A percentile compares a stretch with the other conserved stretches of the same genome.
Evolutionary conservation across 805 yeast species (phyloP).

Genomic region (Yarrowia osloensis): DNA sequence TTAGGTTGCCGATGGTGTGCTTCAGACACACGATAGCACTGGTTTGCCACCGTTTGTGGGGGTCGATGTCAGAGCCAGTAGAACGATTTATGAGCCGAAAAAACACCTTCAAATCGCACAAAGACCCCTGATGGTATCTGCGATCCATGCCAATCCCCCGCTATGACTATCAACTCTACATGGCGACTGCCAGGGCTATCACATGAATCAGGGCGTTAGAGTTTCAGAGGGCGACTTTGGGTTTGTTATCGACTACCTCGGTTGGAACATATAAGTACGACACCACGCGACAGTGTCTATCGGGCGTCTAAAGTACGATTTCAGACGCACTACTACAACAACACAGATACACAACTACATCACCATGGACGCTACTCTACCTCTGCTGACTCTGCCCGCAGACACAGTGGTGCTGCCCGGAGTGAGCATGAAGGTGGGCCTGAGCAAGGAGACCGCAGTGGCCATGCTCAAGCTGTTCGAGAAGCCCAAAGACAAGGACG

Average conservation of each 20-base stretch:
- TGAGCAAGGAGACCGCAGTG: conserved; percentile 12
- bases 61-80: neutral
- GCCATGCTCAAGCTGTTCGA: conserved; percentile 29
- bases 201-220: conserved; percentile 8
- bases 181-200: neutral
- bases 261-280: conserved; percentile 14
- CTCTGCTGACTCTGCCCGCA: conserved; percentile 31
- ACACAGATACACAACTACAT: neutral
- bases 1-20: conserved; percentile 2
- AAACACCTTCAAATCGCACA: neutral
- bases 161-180: neutral
- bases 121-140: too few species aligned
- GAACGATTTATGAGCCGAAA: neutral
- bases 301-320: neutral
- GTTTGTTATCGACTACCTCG: conserved; percentile 30
- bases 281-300: conserved; percentile 7
- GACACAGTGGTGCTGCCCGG: conserved; percentile 31
- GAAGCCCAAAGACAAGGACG: conserved; percentile 24
- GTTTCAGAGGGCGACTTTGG: neutral
- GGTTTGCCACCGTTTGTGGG: neutral
- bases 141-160: neutral
- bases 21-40: neutral
- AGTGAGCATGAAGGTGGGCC: conserved; percentile 28
- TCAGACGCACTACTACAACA: neutral
- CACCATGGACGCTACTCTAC: conserved; percentile 26